phyloP scores from a whole-genome alignment of 2,329 filamentous ascomycete species.

The Paracorniculantispora psalliotae region DNA sequence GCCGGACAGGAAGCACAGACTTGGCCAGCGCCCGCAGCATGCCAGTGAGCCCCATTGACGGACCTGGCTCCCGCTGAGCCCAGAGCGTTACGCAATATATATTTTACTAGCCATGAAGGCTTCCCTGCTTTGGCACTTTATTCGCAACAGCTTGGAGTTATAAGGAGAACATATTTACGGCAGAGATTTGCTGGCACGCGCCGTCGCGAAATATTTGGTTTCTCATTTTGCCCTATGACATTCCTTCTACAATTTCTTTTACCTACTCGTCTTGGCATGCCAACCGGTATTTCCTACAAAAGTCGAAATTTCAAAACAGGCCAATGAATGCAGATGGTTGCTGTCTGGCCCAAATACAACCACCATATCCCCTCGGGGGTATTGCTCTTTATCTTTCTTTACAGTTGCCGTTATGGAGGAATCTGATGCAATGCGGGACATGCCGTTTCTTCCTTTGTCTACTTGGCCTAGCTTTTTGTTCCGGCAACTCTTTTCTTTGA shows the following conservation, averaged over 20 bases:
- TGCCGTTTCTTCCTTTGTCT: conserved; percentile 1
- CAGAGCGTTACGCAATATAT: background rate
- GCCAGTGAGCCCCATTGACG: conserved; percentile 54
- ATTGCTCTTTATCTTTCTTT: background rate
- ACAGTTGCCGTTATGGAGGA: background rate
- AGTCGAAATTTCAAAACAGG: background rate
- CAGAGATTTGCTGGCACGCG: background rate
- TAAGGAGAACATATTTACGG: background rate
- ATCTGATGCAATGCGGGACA: conserved; percentile 1
- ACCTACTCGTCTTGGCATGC: background rate
- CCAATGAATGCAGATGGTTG: background rate
- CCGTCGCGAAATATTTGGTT: background rate
- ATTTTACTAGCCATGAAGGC: background rate
- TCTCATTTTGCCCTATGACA: background rate
- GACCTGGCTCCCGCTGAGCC: conserved; percentile 25
- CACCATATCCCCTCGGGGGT: background rate
- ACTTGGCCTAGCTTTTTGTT: conserved; percentile 8
- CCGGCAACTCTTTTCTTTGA: background rate
- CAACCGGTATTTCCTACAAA: background rate
- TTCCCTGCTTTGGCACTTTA: background rate
- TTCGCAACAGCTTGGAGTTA: conserved; percentile 6
- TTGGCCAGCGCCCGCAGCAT: conserved; percentile 53
- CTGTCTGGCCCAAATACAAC: background rate
- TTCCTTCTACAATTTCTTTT: background rate
- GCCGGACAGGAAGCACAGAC: conserved; percentile 80